Percentiles rank a stretch among this genome's conserved stretches.
Evolutionary conservation across 1,139 yeast species (phyloP).

Genomic region (Hyphopichia khmerensis): DNA sequence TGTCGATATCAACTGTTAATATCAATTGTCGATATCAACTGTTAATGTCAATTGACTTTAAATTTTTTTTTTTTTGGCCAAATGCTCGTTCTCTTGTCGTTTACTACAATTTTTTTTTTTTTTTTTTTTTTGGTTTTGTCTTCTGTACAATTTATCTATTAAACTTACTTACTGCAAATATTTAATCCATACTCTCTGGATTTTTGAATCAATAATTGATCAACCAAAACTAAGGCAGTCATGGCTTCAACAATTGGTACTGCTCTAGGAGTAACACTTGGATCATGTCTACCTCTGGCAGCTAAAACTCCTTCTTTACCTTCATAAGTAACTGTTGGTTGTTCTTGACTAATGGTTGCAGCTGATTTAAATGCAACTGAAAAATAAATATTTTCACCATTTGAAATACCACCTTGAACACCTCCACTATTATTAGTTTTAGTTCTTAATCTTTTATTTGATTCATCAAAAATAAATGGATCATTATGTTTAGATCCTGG

Average conservation of each 20-base stretch:
- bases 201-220: conserved; percentile 80
- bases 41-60: no score
- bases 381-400: conserved; percentile 93
- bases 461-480: conserved; percentile 63
- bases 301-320: conserved; percentile 86
- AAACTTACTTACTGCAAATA: not conserved
- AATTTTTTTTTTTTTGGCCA: no score
- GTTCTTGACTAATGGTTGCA: conserved; percentile 94
- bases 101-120: no score
- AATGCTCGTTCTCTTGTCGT: no score
- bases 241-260: conserved; percentile 98
- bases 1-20: no score
- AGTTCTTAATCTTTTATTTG: conserved; percentile 66
- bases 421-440: conserved; percentile 94
- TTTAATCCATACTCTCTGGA: conserved; percentile 57
- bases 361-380: conserved; percentile 97
- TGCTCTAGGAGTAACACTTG: conserved; percentile 97
- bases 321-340: conserved; percentile 80
- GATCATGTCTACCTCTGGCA: conserved; percentile 98
- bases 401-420: conserved; percentile 95
- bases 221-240: conserved; percentile 92
- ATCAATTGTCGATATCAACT: no score
- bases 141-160: not conserved
- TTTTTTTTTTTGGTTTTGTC: no score
- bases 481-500: conserved; percentile 96